Base-by-base conservation (phyloP, 257 asterid genomes). In the Nicotiana obtusifolia region DNA sequence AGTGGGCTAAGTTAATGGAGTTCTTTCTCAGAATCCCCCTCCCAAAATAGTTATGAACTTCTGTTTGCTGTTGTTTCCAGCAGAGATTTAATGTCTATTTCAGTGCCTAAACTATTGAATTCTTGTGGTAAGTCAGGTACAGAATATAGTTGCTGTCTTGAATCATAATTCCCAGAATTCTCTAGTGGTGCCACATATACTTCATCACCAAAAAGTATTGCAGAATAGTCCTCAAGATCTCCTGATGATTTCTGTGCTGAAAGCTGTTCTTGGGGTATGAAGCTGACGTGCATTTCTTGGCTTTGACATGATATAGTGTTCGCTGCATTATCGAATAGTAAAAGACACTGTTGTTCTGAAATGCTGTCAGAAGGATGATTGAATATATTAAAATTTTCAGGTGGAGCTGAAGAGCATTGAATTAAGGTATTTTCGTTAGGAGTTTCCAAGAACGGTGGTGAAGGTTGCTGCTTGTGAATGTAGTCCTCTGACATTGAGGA, bases 31-130 rank as follows among this genome's bases (percentile, higher is more conserved):
- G 87, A 82, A 35, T 83, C 87, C n/a, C 33, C 76, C n/a, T 75
- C 85, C 89, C 90, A 85, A 71, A 85, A 87, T 76, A 68, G 76
- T n/a, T 71, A 83, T 76, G 85, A 33, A 35, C 82, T 84, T 31
- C 83, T 28, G 85, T 64, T 53, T 41, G 71, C 90, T 26, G 84
- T 80, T 76, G 81, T 89, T 66, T 83, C 84, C 30, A 80, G 24
- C 76, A 80, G 44, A 52, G 80, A 33, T 59, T 84, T 87, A 9
- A 68, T 56, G 71, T 79, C 88, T 47, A 65, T 83, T 49, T 80
- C 82, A 24, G 65, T 80, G 33, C 83, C 81, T 69, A 86, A 81
- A 3, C 65, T 81, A 69, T 88, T 81, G 0, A 86, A 61, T 35
- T 78, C 20, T 64, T 82, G 81, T 57, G 87, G 87, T 5, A 28